A percentile compares a stretch with the other conserved stretches of the same genome.
Evolutionary conservation across 2,329 filamentous ascomycete genomes (phyloP).

Genomic region (Phaeosphaeriaceae sp.): DNA sequence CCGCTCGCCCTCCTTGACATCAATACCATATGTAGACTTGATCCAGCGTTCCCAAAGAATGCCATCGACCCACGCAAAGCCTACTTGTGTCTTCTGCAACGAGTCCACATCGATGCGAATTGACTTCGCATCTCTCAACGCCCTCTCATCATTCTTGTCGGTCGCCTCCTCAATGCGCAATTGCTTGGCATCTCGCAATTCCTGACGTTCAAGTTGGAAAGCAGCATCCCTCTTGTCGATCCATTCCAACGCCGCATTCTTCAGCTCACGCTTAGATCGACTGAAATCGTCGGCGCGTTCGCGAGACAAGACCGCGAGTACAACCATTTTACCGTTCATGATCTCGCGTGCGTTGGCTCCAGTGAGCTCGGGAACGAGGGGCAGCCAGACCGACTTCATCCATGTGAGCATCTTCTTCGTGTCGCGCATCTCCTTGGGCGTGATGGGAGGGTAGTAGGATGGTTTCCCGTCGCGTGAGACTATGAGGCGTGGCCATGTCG

Average conservation of each 20-base stretch:
- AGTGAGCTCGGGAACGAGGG: slow-evolving; percentile 92
- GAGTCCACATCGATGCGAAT: slow-evolving; percentile 92
- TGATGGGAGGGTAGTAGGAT: slow-evolving; percentile 86
- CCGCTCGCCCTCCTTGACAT: slow-evolving; percentile 83
- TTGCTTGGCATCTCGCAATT: slow-evolving; percentile 92
- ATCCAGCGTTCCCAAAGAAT: slow-evolving; percentile 98
- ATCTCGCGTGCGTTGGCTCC: slow-evolving; percentile 91
- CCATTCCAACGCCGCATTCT: slow-evolving; percentile 95
- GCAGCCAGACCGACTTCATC: slow-evolving; percentile 97
- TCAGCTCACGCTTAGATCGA: slow-evolving; percentile 84
- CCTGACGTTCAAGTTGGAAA: slow-evolving; percentile 92
- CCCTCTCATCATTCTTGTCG: slow-evolving; percentile 88
- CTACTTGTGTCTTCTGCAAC: slow-evolving; percentile 84
- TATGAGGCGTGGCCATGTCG: slow-evolving; percentile 92
- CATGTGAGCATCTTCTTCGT: slow-evolving; percentile 79
- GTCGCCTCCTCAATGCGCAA: slow-evolving; percentile 95
- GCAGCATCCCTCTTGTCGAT: slow-evolving; percentile 94
- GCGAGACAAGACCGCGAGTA: slow-evolving; percentile 85
- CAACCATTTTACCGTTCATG: slow-evolving; percentile 94
- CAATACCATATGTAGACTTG: slow-evolving; percentile 90
- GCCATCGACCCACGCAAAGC: slow-evolving; percentile 96
- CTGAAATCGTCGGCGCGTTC: slow-evolving; percentile 80
- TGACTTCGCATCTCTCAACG: slow-evolving; percentile 83
- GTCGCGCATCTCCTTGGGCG: slow-evolving; percentile 92
- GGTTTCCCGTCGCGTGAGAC: slow-evolving; percentile 89